phyloP scores from a whole-genome alignment of 768 basidiomycete genomes.

The Nidularia pulvinata region DNA sequence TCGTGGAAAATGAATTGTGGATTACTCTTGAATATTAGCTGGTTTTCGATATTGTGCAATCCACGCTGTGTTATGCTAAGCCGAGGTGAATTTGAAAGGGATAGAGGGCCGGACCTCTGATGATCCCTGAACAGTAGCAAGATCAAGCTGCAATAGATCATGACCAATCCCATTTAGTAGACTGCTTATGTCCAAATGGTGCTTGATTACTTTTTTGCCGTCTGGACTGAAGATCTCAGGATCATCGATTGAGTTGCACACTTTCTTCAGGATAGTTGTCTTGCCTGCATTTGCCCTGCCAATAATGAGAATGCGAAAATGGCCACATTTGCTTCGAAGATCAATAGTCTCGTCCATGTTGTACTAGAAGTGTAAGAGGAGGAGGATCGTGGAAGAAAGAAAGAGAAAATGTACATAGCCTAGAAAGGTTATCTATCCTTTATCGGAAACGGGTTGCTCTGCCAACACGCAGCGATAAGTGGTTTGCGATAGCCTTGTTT shows the following conservation, averaged over 20 bases:
- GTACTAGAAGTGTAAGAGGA: neutral
- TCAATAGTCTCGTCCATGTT: constrained; percentile 1
- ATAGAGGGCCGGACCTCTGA: constrained; percentile 4
- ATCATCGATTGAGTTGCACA: constrained; percentile 29
- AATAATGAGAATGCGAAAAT: constrained; percentile 37
- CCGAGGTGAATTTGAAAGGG: neutral
- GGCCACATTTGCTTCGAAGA: constrained; percentile 15
- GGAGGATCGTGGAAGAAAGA: neutral
- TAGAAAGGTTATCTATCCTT: too few relatives aligned
- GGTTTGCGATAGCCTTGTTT: too few relatives aligned
- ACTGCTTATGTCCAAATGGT: constrained; percentile 9
- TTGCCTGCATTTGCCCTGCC: constrained; percentile 14
- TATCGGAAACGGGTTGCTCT: too few relatives aligned
- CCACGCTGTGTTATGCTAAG: constrained; percentile 20
- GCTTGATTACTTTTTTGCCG: neutral
- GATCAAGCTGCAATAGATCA: neutral
- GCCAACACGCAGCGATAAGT: too few relatives aligned
- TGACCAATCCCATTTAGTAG: constrained; percentile 11
- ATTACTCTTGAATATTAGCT: constrained; percentile 25
- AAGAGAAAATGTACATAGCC: neutral
- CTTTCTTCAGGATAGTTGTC: constrained; percentile 1
- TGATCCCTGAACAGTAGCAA: constrained; percentile 7
- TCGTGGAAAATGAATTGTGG: constrained; percentile 37
- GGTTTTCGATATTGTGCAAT: constrained; percentile 24
- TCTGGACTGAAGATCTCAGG: constrained; percentile 14